Evolutionary conservation across 805 yeast species (phyloP).

Genomic region (Alloascoidea africana): DNA sequence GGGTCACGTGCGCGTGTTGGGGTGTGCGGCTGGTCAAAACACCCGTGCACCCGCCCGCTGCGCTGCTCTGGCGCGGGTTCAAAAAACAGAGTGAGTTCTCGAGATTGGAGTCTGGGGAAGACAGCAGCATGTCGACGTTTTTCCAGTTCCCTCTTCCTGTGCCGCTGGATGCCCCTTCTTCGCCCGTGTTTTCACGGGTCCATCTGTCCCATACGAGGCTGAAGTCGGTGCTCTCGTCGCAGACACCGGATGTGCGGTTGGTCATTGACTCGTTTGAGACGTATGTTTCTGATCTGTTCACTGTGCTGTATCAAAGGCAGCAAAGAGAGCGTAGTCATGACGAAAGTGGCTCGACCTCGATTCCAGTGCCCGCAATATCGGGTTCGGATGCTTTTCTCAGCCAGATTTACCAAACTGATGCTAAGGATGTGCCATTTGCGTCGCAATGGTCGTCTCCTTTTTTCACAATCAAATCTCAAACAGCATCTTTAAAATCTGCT

Average conservation of each 20-base stretch:
- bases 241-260: background rate
- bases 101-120: no score
- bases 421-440: background rate
- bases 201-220: background rate
- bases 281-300: background rate
- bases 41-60: no score
- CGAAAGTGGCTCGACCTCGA: background rate
- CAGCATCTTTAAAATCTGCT: background rate
- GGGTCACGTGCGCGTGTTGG: no score
- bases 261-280: background rate
- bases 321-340: no score
- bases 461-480: background rate
- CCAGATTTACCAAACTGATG: background rate
- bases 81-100: no score
- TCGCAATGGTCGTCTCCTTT: background rate
- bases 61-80: no score
- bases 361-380: background rate
- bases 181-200: background rate
- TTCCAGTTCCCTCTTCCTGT: background rate
- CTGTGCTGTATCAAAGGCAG: background rate
- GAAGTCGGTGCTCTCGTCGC: background rate
- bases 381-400: background rate
- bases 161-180: background rate
- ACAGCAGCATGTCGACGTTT: background rate
- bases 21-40: no score